Percentiles rank a stretch among this genome's conserved stretches.
Conservation (phyloP, 2,329 filamentous ascomycete species). For the Tricladium varicosporioides region DNA sequence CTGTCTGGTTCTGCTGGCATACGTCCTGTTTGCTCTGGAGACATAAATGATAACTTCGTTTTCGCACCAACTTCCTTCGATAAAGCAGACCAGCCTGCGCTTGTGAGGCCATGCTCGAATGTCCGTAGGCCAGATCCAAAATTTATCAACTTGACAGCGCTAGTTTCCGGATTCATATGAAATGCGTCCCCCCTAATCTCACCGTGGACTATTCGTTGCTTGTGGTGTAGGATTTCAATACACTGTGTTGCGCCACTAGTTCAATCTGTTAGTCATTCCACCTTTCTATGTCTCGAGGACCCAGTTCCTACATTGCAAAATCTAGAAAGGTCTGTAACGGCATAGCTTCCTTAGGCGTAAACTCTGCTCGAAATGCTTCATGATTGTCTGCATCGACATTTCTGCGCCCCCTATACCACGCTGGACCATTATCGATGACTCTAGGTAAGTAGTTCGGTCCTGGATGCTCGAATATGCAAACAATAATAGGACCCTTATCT, state of each 20-base stretch:
- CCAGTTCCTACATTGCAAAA: conserved; percentile 68
- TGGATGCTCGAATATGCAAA: conserved; percentile 77
- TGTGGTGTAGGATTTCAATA: conserved; percentile 87
- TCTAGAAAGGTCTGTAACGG: conserved; percentile 77
- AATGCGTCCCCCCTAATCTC: conserved; percentile 91
- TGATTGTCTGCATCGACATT: conserved; percentile 47
- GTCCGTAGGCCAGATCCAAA: conserved; percentile 84
- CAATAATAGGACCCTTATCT: conserved; percentile 69
- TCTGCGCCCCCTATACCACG: conserved; percentile 56
- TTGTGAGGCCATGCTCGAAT: conserved; percentile 86
- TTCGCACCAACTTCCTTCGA: conserved; percentile 83
- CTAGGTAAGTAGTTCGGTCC: conserved; percentile 71
- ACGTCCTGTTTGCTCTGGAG: conserved; percentile 90
- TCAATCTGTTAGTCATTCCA: not conserved
- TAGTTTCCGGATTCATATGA: conserved; percentile 72
- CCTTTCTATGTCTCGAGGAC: not conserved
- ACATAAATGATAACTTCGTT: conserved; percentile 88
- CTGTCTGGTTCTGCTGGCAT: conserved; percentile 90
- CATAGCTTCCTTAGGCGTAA: conserved; percentile 56
- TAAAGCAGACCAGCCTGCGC: conserved; percentile 80
- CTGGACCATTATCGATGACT: conserved; percentile 75
- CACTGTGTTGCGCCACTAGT: conserved; percentile 71
- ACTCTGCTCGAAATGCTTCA: conserved; percentile 32
- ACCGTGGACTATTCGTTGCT: conserved; percentile 81
- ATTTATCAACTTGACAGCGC: conserved; percentile 74